Base-by-base conservation (phyloP, 2,329 filamentous ascomycete species). In the Rutstroemia sp. region DNA sequence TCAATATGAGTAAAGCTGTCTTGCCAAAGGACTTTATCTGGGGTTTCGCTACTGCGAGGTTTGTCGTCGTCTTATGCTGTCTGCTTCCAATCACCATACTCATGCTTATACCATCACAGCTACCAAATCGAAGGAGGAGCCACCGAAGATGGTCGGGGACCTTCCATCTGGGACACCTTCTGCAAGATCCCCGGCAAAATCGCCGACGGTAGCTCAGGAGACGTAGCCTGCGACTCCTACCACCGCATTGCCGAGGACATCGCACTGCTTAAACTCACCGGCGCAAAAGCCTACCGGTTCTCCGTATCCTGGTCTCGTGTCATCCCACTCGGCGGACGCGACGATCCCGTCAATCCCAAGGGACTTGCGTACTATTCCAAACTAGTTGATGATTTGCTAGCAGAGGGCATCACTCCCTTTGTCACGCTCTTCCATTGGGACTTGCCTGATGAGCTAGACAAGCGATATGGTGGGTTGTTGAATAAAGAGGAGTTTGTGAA, bases 81-180 rank as follows among this genome's bases (percentile, higher is more conserved):
- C 48, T 25, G 38, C 42, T 39, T 12, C 30, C 19, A 34, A 34
- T 42, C 25, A 46, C 19, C 25, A 47, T 42, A 21, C 48, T 21
- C 25, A 47, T 7, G 54, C 27, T 51, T 40, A 47, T 21, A 21
- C 25, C 51, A 10, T 16, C 40, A 5, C 68, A 94, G 89, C 69
- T 95, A 94, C 76, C 89, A 95, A 71, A 88, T 95, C 64, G 90
- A 95, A 76, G 90, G 90, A 57, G 84, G 83, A 48, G 76, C 79
- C 40, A 76, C 86, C 48, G 81, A 86, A 68, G 89, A 92, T 69
- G 90, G 89, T 62, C 87, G 89, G 61, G 87, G 82, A 21, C 84
- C 88, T 54, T 89, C 87, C 60, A 94, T 95, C 71, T 95, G 90
- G 90, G 90, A 95, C 73, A 86, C 81, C n/a, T 95, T 95, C 75